Evolutionary conservation across 768 basidiomycete species (phyloP), one percentile per base, ranked within the genome.

Genomic region (Rhodotorula paludigena): DNA sequence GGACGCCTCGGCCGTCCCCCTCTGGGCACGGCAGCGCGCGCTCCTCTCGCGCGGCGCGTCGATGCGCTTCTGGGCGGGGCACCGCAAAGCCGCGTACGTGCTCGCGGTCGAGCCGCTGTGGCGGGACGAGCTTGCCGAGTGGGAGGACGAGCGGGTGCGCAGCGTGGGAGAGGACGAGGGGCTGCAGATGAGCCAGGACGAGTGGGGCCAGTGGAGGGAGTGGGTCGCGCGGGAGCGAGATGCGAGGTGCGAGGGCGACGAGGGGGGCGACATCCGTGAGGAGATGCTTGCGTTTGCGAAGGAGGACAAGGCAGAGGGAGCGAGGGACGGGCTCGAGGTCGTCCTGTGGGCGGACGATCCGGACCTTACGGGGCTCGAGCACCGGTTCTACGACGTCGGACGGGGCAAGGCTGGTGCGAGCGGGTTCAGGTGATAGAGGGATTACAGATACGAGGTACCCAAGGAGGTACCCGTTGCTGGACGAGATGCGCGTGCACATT

Each of bases 291-390:
- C 18, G 10, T 6, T 16, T 11, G 16, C 23, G 32, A 42, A 1
- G 12, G 36, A 14, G 35, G 33, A 9, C 20, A 21, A 4, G 2
- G 54, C 3, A 0, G 42, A 20, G 7, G 36, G 12, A 5, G 41
- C 9, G 11, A 41, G 33, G 25, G 54, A 15, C 20, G 9, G 30
- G 30, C 23, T 41, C 41, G 18, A 48, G 33, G 57, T 57, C 25
- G 52, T 36, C 35, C 20, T 38, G 6, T 74, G 73, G 73, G 28
- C 10, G 28, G 63, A 75, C n/a, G 61, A 65, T n/a, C 48, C 44
- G 4, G 67, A 64, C 32, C n/a, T 75, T 36, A 28, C 25, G 23
- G 69, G 36, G 1, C 74, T 70, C 20, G 74, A 72, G 54, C 16
- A 54, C 42, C 23, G 18, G 35, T 74, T 68, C 53, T 75, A 72